A percentile compares a stretch with the other conserved stretches of the same genome.
phyloP scores from a whole-genome alignment of 371 early-diverging fungal species.

The Cokeromyces recurvatus region DNA sequence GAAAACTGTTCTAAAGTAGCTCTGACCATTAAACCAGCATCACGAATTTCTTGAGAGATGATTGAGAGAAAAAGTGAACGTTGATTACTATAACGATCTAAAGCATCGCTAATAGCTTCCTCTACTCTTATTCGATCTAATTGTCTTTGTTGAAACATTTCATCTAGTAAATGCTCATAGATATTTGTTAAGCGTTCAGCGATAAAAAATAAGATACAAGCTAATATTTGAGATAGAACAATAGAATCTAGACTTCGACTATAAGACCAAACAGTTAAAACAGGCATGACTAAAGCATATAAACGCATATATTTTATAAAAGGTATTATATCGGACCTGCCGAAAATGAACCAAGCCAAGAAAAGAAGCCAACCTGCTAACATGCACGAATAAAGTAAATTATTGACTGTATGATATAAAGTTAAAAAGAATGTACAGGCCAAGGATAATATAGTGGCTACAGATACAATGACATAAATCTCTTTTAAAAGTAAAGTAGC shows the following conservation, averaged over 20 bases:
- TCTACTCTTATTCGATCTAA: slow-evolving; percentile 4
- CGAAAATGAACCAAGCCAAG: neutral
- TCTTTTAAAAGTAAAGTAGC: neutral
- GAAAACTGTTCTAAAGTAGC: slow-evolving; percentile 52
- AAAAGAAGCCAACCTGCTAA: too few species aligned
- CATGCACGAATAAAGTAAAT: too few species aligned
- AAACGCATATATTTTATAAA: neutral
- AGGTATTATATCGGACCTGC: slow-evolving; percentile 2
- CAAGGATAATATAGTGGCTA: neutral
- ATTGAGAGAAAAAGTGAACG: slow-evolving; percentile 24
- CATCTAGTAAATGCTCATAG: neutral
- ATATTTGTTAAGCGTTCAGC: neutral
- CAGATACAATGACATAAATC: neutral
- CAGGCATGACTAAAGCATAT: slow-evolving; percentile 1
- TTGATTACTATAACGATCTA: slow-evolving; percentile 20
- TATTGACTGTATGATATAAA: neutral
- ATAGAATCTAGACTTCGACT: too few species aligned
- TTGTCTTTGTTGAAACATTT: neutral
- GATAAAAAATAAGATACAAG: neutral
- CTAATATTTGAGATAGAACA: neutral
- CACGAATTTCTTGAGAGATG: slow-evolving; percentile 48
- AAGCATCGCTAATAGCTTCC: slow-evolving; percentile 14
- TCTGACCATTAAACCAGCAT: slow-evolving; percentile 46
- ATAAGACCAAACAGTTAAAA: neutral
- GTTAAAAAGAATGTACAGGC: neutral